phyloP scores from a whole-genome alignment of 441 rosid genomes.

The Erodium texanum region DNA sequence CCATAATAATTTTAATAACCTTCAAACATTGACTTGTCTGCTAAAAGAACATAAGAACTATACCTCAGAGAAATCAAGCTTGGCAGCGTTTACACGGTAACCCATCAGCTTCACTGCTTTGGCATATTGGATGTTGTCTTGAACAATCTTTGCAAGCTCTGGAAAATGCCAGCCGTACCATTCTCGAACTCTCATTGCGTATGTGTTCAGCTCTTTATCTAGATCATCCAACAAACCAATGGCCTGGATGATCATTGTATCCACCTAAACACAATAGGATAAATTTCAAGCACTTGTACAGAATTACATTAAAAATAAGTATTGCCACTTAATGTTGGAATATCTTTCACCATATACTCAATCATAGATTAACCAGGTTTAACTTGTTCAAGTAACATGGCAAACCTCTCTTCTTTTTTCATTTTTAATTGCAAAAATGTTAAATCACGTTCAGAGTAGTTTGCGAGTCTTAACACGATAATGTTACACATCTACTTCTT shows the following conservation, averaged over 20 bases:
- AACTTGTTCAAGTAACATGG: too few relatives aligned
- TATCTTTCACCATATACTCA: too few relatives aligned
- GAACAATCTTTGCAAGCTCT: constrained; percentile 80
- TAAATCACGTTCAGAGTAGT: too few relatives aligned
- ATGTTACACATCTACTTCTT: too few relatives aligned
- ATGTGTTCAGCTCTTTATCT: constrained; percentile 82
- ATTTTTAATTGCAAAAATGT: too few relatives aligned
- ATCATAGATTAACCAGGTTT: too few relatives aligned
- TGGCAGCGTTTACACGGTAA: constrained; percentile 63
- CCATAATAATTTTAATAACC: background rate
- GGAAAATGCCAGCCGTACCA: constrained; percentile 99
- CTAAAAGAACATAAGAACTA: background rate
- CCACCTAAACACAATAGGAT: constrained; percentile 22
- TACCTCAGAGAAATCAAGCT: constrained; percentile 88
- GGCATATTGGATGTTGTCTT: constrained; percentile 78
- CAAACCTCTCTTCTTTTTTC: too few relatives aligned
- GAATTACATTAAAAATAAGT: too few relatives aligned
- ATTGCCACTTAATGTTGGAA: too few relatives aligned
- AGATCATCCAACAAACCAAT: constrained; percentile 88
- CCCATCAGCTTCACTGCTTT: constrained; percentile 82
- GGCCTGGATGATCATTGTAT: constrained; percentile 90
- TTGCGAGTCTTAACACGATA: too few relatives aligned
- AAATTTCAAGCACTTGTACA: too few relatives aligned
- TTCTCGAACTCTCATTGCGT: constrained; percentile 77
- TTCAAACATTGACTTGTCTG: too few relatives aligned